Base-by-base conservation (phyloP, 306 rosid genomes). In the Prosopis cineraria region DNA sequence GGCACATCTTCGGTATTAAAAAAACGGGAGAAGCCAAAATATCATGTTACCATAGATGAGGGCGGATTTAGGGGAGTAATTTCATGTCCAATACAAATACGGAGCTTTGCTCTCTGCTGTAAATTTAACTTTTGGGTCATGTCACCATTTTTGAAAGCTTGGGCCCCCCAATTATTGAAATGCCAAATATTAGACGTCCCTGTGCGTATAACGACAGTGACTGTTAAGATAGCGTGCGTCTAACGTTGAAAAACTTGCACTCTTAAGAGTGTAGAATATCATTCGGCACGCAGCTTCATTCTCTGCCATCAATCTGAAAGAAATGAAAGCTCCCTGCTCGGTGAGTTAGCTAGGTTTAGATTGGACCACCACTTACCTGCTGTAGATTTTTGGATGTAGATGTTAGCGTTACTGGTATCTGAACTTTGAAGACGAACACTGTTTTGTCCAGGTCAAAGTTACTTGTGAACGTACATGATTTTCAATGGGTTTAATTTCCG, bases 401-500 rank as follows among this genome's bases (percentile, higher is more conserved):
- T 39, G 60, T 39, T 20, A 20, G 68, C 29, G 60, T 19, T 72
- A 48, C 11, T 40, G 4, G 33, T 40, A 75, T 69, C n/a, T n/a
- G n/a, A n/a, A n/a, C n/a, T n/a, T 36, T 27, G 65, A 44, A 45
- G 80, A 60, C 73, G 73, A 40, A 20, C 69, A 4, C 40, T 74
- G 52, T 24, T 72, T 72, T 47, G 47, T 72, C 5, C 16, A 39
- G 45, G 78, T 73, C 60, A 80, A 48, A 50, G 24, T 4, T 25
- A 37, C 37, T 10, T 39, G 43, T 73, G 63, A 24, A n/a, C 44
- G 4, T 10, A 33, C 17, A 7, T 4, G 10, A 12, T 24, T 66
- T 80, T 25, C 52, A 59, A 41, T 56, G 16, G 65, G 12, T 16
- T 52, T 2, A 52, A 2, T 20, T 63, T 63, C 44, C 44, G 11